Evolutionary conservation across 495 filamentous ascomycete genomes (phyloP), one percentile per base, ranked within the genome.

Genomic region (Daldinia concentrica): DNA sequence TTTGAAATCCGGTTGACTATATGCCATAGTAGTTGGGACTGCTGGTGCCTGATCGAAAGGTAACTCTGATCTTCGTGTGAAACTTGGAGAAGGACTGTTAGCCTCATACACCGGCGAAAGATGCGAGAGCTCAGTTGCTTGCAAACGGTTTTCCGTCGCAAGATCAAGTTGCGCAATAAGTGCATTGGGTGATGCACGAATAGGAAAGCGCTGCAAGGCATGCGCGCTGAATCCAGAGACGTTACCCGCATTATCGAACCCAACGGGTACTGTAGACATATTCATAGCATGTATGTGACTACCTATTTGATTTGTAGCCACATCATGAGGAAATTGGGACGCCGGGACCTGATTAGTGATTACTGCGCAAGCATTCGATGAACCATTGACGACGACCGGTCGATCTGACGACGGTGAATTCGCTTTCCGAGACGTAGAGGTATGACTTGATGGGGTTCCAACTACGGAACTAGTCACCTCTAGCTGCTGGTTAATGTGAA

Each of bases 71-170:
- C 79, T 82, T 17, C 82, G 76, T 52, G 77, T 66, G 6, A 77
- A 76, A 17, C 74, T 84, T 4, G 85, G 84, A 1, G 86, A 86
- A 3, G 85, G 84, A 2, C 85, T 84, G 22, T 82, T 80, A 19
- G 82, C 75, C 73, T 88, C 86, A 55, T 86, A 86, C 0, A 88
- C 86, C 1, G 86, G 86, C 15, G 86, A 88, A 4, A 88, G 79
- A 57, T 86, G 82, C 27, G 79, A 77, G 36, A 79, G 64, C n/a
- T 84, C 82, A 11, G 73, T 78, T 26, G 69, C 60, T 26, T 77
- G 70, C 29, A 66, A 37, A 32, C 71, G 77, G 19, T 80, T 78
- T 8, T 76, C 74, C 1, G 79, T 82, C 6, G 83, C 83, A 12
- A 85, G 77, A 48, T 86, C 83, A 14, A 86, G 71, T 15, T 83